A percentile compares a stretch with the other conserved stretches of the same genome.
Conservation (phyloP, 352 stramenopile species). For the Phytophthora vignae region DNA sequence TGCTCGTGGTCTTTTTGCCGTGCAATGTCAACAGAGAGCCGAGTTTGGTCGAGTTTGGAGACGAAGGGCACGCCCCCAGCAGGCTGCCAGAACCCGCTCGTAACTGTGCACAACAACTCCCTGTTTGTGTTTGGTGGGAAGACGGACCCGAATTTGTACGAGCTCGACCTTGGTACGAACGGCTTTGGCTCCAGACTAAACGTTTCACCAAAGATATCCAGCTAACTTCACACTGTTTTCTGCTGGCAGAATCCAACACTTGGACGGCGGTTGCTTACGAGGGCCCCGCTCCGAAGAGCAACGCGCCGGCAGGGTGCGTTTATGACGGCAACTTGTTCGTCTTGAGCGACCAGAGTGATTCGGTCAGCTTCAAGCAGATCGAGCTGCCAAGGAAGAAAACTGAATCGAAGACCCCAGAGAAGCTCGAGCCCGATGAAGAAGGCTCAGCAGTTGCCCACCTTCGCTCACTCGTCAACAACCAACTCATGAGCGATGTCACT, state of each 20-base stretch:
- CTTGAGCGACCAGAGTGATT: conserved; percentile 94
- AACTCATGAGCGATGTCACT: conserved; percentile 88
- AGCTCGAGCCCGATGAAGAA: conserved; percentile 36
- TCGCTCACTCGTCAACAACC: conserved; percentile 79
- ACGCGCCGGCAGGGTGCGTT: conserved; percentile 93
- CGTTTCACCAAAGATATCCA: background rate
- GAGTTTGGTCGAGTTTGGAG: conserved; percentile 91
- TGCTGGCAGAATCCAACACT: conserved; percentile 59
- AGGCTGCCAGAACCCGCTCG: conserved; percentile 94
- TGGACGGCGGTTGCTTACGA: conserved; percentile 73
- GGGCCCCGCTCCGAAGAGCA: conserved; percentile 80
- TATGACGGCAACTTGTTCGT: conserved; percentile 93
- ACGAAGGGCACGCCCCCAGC: conserved; percentile 92
- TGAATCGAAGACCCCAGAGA: conserved; percentile 55
- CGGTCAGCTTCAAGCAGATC: conserved; percentile 93
- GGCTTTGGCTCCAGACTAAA: background rate
- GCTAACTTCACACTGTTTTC: conserved; percentile 2
- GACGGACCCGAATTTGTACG: conserved; percentile 95
- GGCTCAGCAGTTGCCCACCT: conserved; percentile 78
- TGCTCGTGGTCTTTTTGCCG: background rate
- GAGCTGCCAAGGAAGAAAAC: conserved; percentile 83
- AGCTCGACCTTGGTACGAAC: conserved; percentile 86
- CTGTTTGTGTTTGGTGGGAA: conserved; percentile 96
- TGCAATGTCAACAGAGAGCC: conserved; percentile 45
- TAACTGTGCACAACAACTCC: conserved; percentile 92